Conservation (phyloP, 1,139 yeast genomes). For the Taphrina communis region DNA sequence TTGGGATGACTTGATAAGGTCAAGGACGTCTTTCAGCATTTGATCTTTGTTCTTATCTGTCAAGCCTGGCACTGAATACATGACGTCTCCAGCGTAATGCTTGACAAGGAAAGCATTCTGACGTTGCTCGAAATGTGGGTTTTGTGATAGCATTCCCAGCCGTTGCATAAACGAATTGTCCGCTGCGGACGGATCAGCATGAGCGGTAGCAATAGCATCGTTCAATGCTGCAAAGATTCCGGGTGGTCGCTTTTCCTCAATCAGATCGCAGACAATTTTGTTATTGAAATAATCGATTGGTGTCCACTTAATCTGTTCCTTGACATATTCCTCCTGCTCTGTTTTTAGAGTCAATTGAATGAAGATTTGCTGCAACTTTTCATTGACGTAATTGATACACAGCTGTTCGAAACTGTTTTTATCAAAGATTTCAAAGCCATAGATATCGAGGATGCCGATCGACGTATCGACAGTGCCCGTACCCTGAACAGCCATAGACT, state of each 20-base stretch:
- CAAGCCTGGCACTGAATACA: conserved; percentile 87
- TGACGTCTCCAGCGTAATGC: conserved; percentile 98
- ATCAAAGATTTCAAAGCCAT: conserved; percentile 97
- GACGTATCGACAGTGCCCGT: conserved; percentile 51
- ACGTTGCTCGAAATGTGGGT: conserved; percentile 88
- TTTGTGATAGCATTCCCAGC: conserved; percentile 78
- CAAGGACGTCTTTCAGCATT: conserved; percentile 83
- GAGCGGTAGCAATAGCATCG: conserved; percentile 98
- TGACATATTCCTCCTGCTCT: conserved; percentile 95
- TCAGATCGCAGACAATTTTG: conserved; percentile 94
- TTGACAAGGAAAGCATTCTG: conserved; percentile 85
- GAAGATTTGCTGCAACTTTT: conserved; percentile 93
- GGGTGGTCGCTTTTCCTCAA: conserved; percentile 93
- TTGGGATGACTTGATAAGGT: conserved; percentile 72
- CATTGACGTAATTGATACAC: conserved; percentile 96
- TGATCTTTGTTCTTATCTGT: conserved; percentile 98
- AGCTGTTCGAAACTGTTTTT: conserved; percentile 96
- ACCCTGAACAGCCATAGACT: conserved; percentile 65
- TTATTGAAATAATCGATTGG: conserved; percentile 97
- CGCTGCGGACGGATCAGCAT: conserved; percentile 96
- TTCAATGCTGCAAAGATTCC: conserved; percentile 96
- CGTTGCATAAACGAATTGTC: conserved; percentile 96
- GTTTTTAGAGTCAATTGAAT: conserved; percentile 94
- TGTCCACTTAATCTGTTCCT: conserved; percentile 95
- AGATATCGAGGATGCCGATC: conserved; percentile 94